Evolutionary conservation across 78 protist species (phyloP).

Genomic region (Dictyostelium capitatum): DNA sequence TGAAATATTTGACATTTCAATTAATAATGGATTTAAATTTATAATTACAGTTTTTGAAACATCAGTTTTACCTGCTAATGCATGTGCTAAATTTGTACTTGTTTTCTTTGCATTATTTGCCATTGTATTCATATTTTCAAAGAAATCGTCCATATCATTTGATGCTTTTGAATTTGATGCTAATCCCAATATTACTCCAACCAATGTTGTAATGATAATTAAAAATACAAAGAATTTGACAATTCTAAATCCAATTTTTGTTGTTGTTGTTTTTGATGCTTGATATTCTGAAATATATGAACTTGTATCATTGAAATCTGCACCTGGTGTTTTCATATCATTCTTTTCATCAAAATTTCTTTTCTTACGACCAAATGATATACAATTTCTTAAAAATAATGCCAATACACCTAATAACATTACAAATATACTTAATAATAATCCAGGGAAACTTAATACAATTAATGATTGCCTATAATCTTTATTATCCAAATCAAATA

Average conservation of each 20-base stretch:
- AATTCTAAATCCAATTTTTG: not conserved
- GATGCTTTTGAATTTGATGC: constrained; percentile 19
- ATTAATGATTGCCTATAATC: constrained; percentile 50
- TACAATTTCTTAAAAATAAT: constrained; percentile 33
- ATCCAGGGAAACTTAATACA: constrained; percentile 57
- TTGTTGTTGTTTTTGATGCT: not conserved
- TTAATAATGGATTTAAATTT: not conserved
- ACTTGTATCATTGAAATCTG: not conserved
- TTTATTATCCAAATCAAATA: constrained; percentile 35
- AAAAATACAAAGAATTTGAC: constrained; percentile 42
- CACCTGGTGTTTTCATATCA: not conserved
- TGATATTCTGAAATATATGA: constrained; percentile 9
- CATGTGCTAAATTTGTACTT: not conserved
- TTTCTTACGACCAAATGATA: not conserved
- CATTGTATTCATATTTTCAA: not conserved
- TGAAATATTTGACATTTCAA: not conserved
- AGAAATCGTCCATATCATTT: constrained; percentile 25
- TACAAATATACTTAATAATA: constrained; percentile 1
- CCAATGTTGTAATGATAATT: constrained; percentile 36
- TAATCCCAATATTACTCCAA: constrained; percentile 31
- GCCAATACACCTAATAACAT: constrained; percentile 34
- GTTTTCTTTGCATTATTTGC: constrained; percentile 27
- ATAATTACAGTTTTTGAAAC: not conserved
- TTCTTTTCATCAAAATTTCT: not conserved
- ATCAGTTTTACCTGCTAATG: constrained; percentile 18